phyloP scores from a whole-genome alignment of 164 flowering plant genomes.

The Euptelea pleiosperma region DNA sequence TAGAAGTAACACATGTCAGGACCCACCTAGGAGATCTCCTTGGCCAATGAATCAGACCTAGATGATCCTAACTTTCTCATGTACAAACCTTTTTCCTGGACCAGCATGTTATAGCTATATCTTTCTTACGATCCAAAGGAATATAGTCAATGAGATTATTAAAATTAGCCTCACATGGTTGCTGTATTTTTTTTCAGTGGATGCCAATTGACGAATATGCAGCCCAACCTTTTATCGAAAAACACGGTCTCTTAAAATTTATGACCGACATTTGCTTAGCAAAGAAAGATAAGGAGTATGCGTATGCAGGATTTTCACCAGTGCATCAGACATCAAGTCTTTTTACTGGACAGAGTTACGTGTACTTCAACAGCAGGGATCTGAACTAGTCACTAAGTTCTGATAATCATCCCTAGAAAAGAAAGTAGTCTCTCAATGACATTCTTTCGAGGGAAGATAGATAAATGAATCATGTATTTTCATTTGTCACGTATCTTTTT shows the following conservation, averaged over 20 bases:
- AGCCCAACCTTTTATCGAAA: constrained; percentile 43
- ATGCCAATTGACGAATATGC: constrained; percentile 67
- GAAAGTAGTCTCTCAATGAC: neutral
- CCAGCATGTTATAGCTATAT: too few species aligned
- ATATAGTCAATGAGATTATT: too few species aligned
- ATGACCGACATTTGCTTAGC: constrained; percentile 41
- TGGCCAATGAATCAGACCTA: too few species aligned
- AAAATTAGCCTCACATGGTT: too few species aligned
- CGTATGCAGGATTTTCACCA: constrained; percentile 48
- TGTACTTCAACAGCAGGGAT: constrained; percentile 38
- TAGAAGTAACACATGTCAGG: too few species aligned
- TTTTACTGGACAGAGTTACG: constrained; percentile 19
- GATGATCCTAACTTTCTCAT: too few species aligned
- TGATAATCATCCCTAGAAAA: constrained; percentile 2
- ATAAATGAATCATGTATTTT: too few species aligned
- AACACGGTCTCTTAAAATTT: constrained; percentile 32
- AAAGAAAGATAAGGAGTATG: constrained; percentile 33
- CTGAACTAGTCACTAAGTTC: constrained; percentile 4
- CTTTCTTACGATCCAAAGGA: too few species aligned
- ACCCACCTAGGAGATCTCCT: too few species aligned
- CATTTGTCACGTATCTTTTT: neutral
- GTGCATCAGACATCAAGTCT: constrained; percentile 21
- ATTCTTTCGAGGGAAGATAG: too few species aligned
- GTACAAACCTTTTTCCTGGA: too few species aligned
- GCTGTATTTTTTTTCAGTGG: constrained; percentile 64